These are phyloP conservation scores for Plasmodium adleri DNA, from an alignment of 169 alveolate species.

Conservation along the genomic window DNA sequence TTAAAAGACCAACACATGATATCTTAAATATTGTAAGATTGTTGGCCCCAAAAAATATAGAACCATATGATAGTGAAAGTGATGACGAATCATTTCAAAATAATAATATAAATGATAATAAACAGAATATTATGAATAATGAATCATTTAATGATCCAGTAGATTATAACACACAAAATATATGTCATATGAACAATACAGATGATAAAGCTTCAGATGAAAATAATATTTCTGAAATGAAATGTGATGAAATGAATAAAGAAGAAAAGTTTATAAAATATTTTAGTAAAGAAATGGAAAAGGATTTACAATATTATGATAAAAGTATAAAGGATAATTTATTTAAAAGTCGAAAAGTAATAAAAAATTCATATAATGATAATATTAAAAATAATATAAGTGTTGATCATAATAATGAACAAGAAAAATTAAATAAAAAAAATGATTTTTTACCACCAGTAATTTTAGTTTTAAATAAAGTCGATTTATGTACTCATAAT, in stretches of 20 bases:
- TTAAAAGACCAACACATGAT: constrained; percentile 88
- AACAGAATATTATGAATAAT: neutral
- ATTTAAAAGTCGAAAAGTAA: constrained; percentile 66
- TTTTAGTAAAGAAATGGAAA: constrained; percentile 52
- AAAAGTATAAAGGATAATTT: constrained; percentile 61
- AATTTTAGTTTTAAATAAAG: constrained; percentile 85
- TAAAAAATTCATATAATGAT: constrained; percentile 35
- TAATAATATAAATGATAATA: neutral
- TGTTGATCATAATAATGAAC: too few relatives aligned
- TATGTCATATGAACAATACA: neutral
- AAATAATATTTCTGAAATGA: neutral
- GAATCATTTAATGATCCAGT: neutral
- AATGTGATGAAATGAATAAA: neutral
- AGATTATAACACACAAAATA: constrained; percentile 1
- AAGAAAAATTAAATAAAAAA: constrained; percentile 4
- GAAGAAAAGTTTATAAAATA: constrained; percentile 26
- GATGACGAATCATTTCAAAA: constrained; percentile 9
- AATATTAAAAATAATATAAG: neutral
- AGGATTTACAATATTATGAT: constrained; percentile 35
- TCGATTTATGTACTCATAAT: constrained; percentile 81
- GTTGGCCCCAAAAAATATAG: constrained; percentile 81
- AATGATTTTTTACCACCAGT: constrained; percentile 78
- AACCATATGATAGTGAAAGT: constrained; percentile 60
- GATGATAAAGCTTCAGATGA: neutral
- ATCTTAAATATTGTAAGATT: constrained; percentile 82